These are phyloP conservation scores for Pseudogymnoascus sp. DNA, from an alignment of 2,329 filamentous ascomycete genomes.

Conservation along the genomic window DNA sequence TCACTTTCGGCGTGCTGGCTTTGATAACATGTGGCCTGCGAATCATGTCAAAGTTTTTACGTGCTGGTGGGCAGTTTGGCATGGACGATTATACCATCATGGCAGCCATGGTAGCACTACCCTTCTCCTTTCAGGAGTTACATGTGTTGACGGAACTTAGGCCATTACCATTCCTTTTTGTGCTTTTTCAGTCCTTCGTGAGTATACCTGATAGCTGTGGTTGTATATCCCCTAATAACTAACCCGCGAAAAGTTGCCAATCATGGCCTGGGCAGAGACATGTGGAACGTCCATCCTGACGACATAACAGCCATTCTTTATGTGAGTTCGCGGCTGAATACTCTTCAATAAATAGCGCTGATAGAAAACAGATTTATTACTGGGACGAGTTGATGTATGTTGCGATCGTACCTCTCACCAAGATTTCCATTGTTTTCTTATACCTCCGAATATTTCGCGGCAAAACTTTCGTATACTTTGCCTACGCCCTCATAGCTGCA, in stretches of 20 bases:
- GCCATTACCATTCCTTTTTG: neutral
- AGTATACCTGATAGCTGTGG: neutral
- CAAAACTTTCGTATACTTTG: neutral
- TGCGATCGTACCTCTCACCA: constrained; percentile 36
- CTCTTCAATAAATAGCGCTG: neutral
- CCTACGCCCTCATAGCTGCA: constrained; percentile 7
- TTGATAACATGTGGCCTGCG: constrained; percentile 29
- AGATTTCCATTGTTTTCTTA: constrained; percentile 45
- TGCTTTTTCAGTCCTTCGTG: constrained; percentile 3
- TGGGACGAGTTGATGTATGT: constrained; percentile 41
- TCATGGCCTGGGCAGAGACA: constrained; percentile 35
- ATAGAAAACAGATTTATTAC: constrained; percentile 28
- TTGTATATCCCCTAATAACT: neutral
- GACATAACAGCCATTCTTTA: constrained; percentile 35
- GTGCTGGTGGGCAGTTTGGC: constrained; percentile 30
- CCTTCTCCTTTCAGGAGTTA: neutral
- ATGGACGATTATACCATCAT: constrained; percentile 34
- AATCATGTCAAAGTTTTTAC: constrained; percentile 30
- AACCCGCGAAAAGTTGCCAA: constrained; percentile 27
- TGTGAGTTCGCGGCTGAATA: constrained; percentile 15
- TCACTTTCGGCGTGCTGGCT: constrained; percentile 29
- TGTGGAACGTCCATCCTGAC: constrained; percentile 37
- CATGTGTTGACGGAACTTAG: neutral
- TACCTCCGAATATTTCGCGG: constrained; percentile 47
- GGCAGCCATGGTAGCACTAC: constrained; percentile 23